Conservation (phyloP, 1,284 basidiomycete species). For the Boletellus deceptivus region DNA sequence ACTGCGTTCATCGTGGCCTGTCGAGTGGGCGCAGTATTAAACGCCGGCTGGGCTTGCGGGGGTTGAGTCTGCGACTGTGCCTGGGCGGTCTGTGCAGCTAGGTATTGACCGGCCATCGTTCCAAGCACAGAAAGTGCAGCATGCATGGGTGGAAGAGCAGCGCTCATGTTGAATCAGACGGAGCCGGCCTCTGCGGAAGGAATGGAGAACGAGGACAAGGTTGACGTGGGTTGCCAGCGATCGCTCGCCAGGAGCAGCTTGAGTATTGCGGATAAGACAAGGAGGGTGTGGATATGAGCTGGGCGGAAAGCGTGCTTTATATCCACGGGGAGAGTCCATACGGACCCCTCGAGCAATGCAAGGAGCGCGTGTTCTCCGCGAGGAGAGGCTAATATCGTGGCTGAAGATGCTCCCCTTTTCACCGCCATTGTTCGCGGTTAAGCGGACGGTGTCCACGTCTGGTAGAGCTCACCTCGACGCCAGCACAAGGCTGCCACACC, state of each 20-base stretch:
- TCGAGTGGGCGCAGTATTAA: constrained; percentile 24
- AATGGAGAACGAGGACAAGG: constrained; percentile 10
- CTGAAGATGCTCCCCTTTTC: constrained; percentile 5
- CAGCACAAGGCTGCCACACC: constrained; percentile 17
- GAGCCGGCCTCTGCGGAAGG: constrained; percentile 6
- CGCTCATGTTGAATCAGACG: constrained; percentile 36
- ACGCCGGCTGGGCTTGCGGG: constrained; percentile 22
- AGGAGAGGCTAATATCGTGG: constrained; percentile 23
- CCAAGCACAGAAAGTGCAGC: constrained; percentile 52
- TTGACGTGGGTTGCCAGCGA: constrained; percentile 1
- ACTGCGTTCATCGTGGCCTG: constrained; percentile 26
- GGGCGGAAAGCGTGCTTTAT: constrained; percentile 23
- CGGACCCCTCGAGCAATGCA: constrained; percentile 21
- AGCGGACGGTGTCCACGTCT: constrained; percentile 10
- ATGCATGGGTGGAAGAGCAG: constrained; percentile 42
- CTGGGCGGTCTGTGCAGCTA: constrained; percentile 38
- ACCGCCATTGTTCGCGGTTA: constrained; percentile 12
- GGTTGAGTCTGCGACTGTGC: constrained; percentile 27
- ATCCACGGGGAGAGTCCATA: constrained; percentile 12
- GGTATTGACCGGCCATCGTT: constrained; percentile 47
- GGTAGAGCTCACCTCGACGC: constrained; percentile 11
- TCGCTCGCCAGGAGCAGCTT: constrained; percentile 33
- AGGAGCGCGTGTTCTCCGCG: constrained; percentile 32
- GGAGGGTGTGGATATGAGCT: constrained; percentile 11
- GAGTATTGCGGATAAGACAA: constrained; percentile 30